These are phyloP conservation scores for Urostyla sp. DNA, from an alignment of 73 alveolate species.

Conservation along the genomic window DNA sequence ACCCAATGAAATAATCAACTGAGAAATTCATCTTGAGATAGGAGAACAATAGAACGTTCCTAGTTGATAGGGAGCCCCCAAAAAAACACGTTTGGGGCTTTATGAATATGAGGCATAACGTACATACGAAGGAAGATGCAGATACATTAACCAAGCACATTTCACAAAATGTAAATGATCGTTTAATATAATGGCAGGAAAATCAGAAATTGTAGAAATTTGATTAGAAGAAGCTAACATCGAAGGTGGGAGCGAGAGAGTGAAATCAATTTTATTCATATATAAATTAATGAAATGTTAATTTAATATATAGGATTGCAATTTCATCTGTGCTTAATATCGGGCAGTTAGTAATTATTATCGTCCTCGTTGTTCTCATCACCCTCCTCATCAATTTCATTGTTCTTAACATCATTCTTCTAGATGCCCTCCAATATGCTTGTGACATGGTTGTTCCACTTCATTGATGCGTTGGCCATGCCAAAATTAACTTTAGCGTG, in stretches of 20 bases:
- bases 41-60: slow-evolving; percentile 63
- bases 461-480: slow-evolving; percentile 75
- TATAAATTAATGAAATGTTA: background rate
- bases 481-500: slow-evolving; percentile 74
- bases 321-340: background rate
- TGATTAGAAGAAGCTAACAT: background rate
- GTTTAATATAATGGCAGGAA: slow-evolving; percentile 45
- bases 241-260: slow-evolving; percentile 11
- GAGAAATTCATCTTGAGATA: slow-evolving; percentile 33
- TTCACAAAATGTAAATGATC: too few species aligned
- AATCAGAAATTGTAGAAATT: background rate
- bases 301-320: background rate
- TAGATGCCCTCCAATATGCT: slow-evolving; percentile 41
- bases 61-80: slow-evolving; percentile 61
- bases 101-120: slow-evolving; percentile 80
- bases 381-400: slow-evolving; percentile 57
- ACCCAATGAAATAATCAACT: slow-evolving; percentile 7
- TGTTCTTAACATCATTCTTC: background rate
- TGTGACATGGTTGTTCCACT: slow-evolving; percentile 71
- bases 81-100: slow-evolving; percentile 54
- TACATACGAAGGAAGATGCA: slow-evolving; percentile 52
- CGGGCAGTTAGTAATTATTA: background rate
- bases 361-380: slow-evolving; percentile 2
- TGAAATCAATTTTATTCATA: background rate
- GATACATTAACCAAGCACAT: too few species aligned